A percentile compares a stretch with the other conserved stretches of the same genome.
Evolutionary conservation across 768 basidiomycete genomes (phyloP).

Genomic region (Cytidiella melzeri): DNA sequence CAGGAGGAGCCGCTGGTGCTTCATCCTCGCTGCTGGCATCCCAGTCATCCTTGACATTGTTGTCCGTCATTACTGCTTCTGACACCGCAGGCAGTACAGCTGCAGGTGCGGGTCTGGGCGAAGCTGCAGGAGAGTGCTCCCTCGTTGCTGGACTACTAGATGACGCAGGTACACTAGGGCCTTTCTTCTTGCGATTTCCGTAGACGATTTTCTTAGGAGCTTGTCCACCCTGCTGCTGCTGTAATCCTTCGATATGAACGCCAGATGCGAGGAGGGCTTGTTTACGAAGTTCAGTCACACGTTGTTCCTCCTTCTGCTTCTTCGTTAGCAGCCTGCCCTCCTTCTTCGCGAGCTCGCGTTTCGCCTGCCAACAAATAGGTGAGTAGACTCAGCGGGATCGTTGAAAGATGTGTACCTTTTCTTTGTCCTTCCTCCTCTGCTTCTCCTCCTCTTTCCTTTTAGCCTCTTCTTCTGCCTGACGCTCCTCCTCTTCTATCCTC

Average conservation of each 20-base stretch:
- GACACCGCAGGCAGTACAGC: constrained; percentile 26
- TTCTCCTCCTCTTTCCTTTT: constrained; percentile 76
- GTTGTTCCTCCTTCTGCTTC: constrained; percentile 92
- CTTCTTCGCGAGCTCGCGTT: constrained; percentile 85
- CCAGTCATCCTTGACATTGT: constrained; percentile 43
- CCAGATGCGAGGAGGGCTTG: constrained; percentile 88
- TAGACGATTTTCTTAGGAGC: constrained; percentile 74
- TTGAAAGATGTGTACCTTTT: constrained; percentile 69
- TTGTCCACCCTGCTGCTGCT: constrained; percentile 38
- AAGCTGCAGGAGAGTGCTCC: constrained; percentile 23
- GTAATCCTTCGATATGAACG: constrained; percentile 84
- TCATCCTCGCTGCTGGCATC: constrained; percentile 43
- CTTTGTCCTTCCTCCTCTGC: constrained; percentile 79
- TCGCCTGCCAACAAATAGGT: constrained; percentile 68
- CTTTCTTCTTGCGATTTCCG: constrained; percentile 77
- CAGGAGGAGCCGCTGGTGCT: constrained; percentile 21
- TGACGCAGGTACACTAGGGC: neutral
- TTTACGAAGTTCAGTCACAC: constrained; percentile 84
- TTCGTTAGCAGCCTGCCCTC: constrained; percentile 95
- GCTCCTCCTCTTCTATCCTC: constrained; percentile 88
- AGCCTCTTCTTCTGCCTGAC: constrained; percentile 70
- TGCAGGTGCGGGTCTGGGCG: constrained; percentile 24
- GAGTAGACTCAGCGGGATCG: constrained; percentile 6
- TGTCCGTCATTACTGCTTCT: constrained; percentile 23
- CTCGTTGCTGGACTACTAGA: constrained; percentile 21